A percentile compares a stretch with the other conserved stretches of the same genome.
These are phyloP conservation scores for Penicillium glabrum DNA, from an alignment of 2,329 filamentous ascomycete species.

Conservation along the genomic window DNA sequence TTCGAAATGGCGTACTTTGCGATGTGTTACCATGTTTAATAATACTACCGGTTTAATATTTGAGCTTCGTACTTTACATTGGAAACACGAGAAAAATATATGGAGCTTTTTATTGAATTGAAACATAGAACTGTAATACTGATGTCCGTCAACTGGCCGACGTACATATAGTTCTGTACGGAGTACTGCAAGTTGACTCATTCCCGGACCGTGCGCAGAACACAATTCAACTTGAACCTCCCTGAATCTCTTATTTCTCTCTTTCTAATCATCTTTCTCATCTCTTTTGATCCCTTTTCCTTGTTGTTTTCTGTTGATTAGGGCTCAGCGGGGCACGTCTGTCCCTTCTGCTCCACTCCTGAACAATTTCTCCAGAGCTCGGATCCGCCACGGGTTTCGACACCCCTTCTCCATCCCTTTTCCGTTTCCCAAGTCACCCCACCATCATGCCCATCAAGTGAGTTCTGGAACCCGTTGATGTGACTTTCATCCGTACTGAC, in stretches of 20 bases:
- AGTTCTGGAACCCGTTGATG: slow-evolving; percentile 11
- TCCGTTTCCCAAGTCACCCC: slow-evolving; percentile 4
- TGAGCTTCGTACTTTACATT: background rate
- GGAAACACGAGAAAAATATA: background rate
- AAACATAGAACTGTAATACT: background rate
- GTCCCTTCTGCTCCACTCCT: slow-evolving; percentile 22
- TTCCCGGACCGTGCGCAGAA: background rate
- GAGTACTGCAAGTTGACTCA: slow-evolving; percentile 4
- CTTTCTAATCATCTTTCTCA: background rate
- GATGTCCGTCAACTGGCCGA: background rate
- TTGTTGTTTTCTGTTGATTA: slow-evolving; percentile 11
- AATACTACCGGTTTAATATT: slow-evolving; percentile 3
- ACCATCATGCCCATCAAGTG: slow-evolving; percentile 37
- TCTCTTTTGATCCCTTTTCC: background rate
- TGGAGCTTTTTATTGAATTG: background rate
- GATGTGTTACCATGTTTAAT: background rate
- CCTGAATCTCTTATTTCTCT: background rate
- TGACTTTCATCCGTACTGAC: slow-evolving; percentile 5
- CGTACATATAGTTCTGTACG: background rate
- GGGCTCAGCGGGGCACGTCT: slow-evolving; percentile 24
- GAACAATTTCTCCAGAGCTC: slow-evolving; percentile 29
- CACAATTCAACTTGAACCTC: background rate
- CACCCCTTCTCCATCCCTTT: slow-evolving; percentile 19
- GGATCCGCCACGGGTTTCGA: slow-evolving; percentile 15
- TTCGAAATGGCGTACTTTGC: background rate